Percentiles rank a stretch among this genome's conserved stretches.
Evolutionary conservation across 2,329 filamentous ascomycete genomes (phyloP).

Genomic region (Paradendryphiella salina): DNA sequence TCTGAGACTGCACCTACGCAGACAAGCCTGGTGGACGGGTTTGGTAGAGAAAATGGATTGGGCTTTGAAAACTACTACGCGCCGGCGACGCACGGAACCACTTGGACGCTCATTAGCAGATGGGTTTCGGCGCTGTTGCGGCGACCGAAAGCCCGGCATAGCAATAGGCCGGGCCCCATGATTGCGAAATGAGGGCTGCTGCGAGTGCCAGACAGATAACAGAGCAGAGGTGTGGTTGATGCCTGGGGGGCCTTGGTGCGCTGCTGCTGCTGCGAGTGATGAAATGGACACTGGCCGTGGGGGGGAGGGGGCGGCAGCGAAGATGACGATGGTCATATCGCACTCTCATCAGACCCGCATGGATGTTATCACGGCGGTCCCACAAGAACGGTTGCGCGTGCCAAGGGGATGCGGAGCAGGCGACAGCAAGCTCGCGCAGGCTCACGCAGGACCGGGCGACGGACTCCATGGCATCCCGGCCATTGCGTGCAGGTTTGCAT

Average conservation of each 20-base stretch:
- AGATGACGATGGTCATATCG: slow-evolving; percentile 39
- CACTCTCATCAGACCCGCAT: slow-evolving; percentile 36
- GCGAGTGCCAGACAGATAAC: too few species aligned
- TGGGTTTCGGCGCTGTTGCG: slow-evolving; percentile 4
- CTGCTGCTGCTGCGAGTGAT: too few species aligned
- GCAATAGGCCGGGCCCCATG: neutral
- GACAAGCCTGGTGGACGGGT: neutral
- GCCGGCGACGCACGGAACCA: neutral
- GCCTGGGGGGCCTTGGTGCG: too few species aligned
- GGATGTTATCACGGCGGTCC: slow-evolving; percentile 40
- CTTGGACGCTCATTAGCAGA: neutral
- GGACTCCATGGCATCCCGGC: slow-evolving; percentile 11
- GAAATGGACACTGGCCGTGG: slow-evolving; percentile 20
- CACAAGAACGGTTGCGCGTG: slow-evolving; percentile 30
- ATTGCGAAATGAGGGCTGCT: too few species aligned
- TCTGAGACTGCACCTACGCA: slow-evolving; percentile 7
- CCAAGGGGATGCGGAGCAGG: slow-evolving; percentile 35
- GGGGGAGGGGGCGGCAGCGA: slow-evolving; percentile 15
- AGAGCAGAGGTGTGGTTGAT: too few species aligned
- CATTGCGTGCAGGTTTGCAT: slow-evolving; percentile 28
- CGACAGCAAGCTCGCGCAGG: slow-evolving; percentile 30
- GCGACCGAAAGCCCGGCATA: slow-evolving; percentile 3
- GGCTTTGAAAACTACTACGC: neutral
- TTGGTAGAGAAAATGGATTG: neutral
- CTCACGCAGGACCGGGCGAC: too few species aligned